phyloP scores from a whole-genome alignment of 208 protist genomes.

The Angomonas deanei region DNA sequence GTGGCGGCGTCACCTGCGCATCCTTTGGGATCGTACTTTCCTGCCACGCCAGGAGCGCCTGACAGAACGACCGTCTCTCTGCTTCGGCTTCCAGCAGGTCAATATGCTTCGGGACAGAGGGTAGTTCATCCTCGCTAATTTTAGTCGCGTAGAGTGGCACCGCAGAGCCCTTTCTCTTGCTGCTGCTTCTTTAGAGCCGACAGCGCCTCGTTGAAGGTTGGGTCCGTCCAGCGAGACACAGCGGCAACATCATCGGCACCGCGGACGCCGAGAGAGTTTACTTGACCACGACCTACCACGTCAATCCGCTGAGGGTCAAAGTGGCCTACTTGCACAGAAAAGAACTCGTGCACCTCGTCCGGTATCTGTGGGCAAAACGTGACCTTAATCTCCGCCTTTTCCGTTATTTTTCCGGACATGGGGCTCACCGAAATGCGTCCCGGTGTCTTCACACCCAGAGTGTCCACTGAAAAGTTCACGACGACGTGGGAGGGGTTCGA shows the following conservation, averaged over 20 bases:
- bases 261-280: constrained; percentile 48
- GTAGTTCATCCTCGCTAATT: background rate
- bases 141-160: constrained; percentile 7
- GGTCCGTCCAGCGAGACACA: constrained; percentile 3
- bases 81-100: constrained; percentile 46
- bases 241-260: constrained; percentile 15
- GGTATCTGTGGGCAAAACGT: constrained; percentile 82
- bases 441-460: constrained; percentile 30
- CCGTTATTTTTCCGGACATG: constrained; percentile 54
- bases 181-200: background rate
- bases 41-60: background rate
- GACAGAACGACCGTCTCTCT: constrained; percentile 70
- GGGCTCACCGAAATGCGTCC: constrained; percentile 75
- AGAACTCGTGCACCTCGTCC: constrained; percentile 72
- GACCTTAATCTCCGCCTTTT: constrained; percentile 68
- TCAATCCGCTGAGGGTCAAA: constrained; percentile 88
- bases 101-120: background rate
- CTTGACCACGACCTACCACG: constrained; percentile 67
- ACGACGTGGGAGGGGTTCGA: constrained; percentile 88
- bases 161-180: constrained; percentile 1
- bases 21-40: background rate
- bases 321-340: constrained; percentile 88
- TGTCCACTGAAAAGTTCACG: constrained; percentile 75
- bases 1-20: background rate
- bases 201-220: background rate